Conservation (phyloP, 1,139 yeast genomes). For the Hansenula sp. region DNA sequence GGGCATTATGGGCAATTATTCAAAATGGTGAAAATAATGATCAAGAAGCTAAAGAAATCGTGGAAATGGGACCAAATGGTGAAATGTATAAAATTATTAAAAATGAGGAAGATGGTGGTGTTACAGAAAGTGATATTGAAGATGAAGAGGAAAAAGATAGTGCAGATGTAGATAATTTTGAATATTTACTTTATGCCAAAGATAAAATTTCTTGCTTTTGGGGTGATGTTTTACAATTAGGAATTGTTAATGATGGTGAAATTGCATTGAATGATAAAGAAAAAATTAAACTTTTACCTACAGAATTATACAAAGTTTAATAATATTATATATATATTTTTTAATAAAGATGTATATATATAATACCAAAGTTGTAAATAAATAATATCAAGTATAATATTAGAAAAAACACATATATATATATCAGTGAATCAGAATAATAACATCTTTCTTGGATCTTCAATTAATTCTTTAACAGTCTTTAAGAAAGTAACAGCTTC, state of each 20-base stretch:
- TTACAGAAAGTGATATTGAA: conserved; percentile 22
- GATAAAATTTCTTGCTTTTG: conserved; percentile 71
- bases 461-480: conserved; percentile 93
- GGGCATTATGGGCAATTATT: conserved; percentile 92
- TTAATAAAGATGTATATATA: conserved; percentile 1
- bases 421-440: conserved; percentile 50
- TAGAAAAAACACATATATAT: not conserved
- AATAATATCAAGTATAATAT: not conserved
- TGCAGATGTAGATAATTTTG: conserved; percentile 67
- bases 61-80: conserved; percentile 39
- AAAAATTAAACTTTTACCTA: conserved; percentile 21
- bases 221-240: conserved; percentile 69
- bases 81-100: conserved; percentile 34
- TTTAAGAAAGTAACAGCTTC: conserved; percentile 97
- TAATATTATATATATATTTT: not conserved
- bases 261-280: conserved; percentile 20
- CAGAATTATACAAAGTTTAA: conserved; percentile 13
- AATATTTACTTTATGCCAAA: conserved; percentile 68
- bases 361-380: not conserved
- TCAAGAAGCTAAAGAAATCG: conserved; percentile 12
- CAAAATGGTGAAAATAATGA: conserved; percentile 48
- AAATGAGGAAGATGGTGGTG: conserved; percentile 18
- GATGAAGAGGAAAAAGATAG: conserved; percentile 25
- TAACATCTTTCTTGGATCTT: conserved; percentile 99
- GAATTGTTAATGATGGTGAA: conserved; percentile 39